A percentile compares a stretch with the other conserved stretches of the same genome.
Evolutionary conservation across 208 protist species (phyloP).

Genomic region (Leishmania tarentolae): DNA sequence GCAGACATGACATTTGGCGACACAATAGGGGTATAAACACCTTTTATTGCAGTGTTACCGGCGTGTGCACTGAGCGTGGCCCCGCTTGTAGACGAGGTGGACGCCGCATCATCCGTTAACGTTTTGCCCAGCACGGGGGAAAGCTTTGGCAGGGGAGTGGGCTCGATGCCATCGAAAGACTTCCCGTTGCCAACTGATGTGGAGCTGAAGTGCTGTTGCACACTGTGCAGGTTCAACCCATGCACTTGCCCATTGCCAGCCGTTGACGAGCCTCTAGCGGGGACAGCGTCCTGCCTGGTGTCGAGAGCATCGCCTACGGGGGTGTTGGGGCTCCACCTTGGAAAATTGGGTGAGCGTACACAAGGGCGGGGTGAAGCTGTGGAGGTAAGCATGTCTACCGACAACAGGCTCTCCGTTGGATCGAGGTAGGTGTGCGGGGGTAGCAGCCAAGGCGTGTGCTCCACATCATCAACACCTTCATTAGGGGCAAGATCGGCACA

Average conservation of each 20-base stretch:
- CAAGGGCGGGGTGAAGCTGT: neutral
- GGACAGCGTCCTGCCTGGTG: neutral
- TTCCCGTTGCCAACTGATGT: neutral
- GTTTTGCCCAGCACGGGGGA: neutral
- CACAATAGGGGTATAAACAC: conserved; percentile 1
- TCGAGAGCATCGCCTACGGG: no score
- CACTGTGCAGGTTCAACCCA: neutral
- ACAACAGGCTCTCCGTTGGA: conserved; percentile 8
- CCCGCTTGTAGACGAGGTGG: neutral
- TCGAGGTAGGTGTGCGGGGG: conserved; percentile 36
- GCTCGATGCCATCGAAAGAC: neutral
- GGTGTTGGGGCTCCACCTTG: neutral
- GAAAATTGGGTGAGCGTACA: neutral
- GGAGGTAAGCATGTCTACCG: conserved; percentile 23
- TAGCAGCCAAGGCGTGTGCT: conserved; percentile 42
- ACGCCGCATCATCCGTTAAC: neutral
- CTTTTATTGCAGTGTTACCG: neutral
- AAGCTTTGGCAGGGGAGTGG: neutral
- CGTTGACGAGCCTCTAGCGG: neutral
- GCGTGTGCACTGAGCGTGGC: neutral
- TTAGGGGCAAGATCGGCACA: conserved; percentile 58
- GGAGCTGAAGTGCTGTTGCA: neutral
- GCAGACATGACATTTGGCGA: conserved; percentile 28
- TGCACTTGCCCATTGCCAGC: neutral
- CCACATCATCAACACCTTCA: conserved; percentile 59